phyloP scores from a whole-genome alignment of 1,284 basidiomycete genomes.

The Malassezia arunalokei region DNA sequence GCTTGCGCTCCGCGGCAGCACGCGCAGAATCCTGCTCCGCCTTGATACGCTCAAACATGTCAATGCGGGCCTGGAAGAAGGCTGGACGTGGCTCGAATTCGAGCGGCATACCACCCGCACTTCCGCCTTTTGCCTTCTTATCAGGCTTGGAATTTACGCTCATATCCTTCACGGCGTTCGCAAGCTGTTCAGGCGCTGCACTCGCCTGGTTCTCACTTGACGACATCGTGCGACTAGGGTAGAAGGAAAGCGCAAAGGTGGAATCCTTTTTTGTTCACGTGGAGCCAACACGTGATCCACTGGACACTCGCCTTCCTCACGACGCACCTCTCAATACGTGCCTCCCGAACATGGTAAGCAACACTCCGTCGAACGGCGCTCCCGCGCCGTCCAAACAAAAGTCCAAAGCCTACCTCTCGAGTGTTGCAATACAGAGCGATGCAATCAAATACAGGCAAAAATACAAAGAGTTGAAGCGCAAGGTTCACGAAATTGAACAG shows the following conservation, averaged over 20 bases:
- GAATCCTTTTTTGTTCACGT: conserved; percentile 1
- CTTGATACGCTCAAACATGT: conserved; percentile 80
- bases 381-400: conserved; percentile 22
- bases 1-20: conserved; percentile 67
- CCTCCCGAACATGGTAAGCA: conserved; percentile 12
- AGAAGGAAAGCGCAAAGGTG: not conserved
- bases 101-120: not conserved
- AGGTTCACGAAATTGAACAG: conserved; percentile 73
- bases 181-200: conserved; percentile 11
- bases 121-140: conserved; percentile 12
- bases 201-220: conserved; percentile 1
- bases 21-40: conserved; percentile 70
- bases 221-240: conserved; percentile 8
- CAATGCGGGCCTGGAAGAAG: conserved; percentile 78
- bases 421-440: conserved; percentile 51
- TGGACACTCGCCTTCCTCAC: not conserved
- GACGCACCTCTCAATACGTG: not conserved
- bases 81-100: conserved; percentile 66
- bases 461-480: conserved; percentile 76
- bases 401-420: conserved; percentile 39
- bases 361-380: not conserved
- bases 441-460: conserved; percentile 77
- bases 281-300: conserved; percentile 4
- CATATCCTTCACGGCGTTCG: conserved; percentile 9
- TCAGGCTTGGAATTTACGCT: conserved; percentile 5